phyloP scores from a whole-genome alignment of 192 early-diverging fungal species.

The Entomortierella parvispora region DNA sequence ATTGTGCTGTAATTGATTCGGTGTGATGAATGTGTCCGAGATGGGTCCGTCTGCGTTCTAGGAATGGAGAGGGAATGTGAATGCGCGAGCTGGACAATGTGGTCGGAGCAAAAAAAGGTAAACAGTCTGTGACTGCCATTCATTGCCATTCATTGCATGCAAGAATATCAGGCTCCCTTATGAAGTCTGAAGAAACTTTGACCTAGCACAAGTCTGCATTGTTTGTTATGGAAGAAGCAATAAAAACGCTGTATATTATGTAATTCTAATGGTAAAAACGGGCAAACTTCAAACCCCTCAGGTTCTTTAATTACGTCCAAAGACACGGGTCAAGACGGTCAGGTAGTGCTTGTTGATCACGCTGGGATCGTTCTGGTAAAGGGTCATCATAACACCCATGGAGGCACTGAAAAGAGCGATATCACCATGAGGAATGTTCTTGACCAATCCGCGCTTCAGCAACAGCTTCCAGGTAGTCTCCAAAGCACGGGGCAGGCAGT shows the following conservation, averaged over 20 bases:
- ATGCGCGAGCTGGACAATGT: too few species aligned
- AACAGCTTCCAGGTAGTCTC: constrained; percentile 74
- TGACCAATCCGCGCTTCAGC: constrained; percentile 66
- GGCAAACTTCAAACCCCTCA: too few species aligned
- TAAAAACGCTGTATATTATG: too few species aligned
- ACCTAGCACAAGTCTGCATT: too few species aligned
- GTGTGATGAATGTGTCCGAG: too few species aligned
- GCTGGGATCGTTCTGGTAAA: constrained; percentile 83
- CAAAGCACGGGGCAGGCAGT: constrained; percentile 83
- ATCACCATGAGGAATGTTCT: constrained; percentile 75
- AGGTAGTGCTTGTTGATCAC: constrained; percentile 80
- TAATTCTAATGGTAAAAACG: too few species aligned
- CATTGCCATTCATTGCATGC: too few species aligned
- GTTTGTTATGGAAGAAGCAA: too few species aligned
- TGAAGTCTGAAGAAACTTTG: too few species aligned
- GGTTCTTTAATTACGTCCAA: constrained; percentile 74
- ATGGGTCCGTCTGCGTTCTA: too few species aligned
- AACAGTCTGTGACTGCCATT: constrained; percentile 20
- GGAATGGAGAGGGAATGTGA: not conserved
- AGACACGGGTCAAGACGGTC: constrained; percentile 80
- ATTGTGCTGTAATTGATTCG: constrained; percentile 11
- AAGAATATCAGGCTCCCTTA: too few species aligned
- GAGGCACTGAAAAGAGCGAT: constrained; percentile 75
- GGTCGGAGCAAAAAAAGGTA: constrained; percentile 29
- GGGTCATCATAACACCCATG: constrained; percentile 81